Base-by-base conservation (phyloP, 768 basidiomycete genomes). In the Udeniomyces megalosporus region DNA sequence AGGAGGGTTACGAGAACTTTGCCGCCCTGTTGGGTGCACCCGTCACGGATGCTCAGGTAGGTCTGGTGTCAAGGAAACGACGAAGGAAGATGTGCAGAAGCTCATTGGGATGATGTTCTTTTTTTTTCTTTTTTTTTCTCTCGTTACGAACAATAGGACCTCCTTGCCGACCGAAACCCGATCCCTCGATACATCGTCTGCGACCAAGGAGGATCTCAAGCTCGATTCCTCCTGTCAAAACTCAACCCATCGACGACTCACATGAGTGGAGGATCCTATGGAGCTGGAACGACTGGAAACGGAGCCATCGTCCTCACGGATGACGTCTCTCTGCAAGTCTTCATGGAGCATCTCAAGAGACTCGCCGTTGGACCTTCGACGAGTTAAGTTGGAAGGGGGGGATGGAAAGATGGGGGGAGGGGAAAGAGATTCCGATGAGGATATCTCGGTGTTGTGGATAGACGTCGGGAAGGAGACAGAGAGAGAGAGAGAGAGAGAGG, bases 1-100 rank as follows among this genome's bases (percentile, higher is more conserved):
- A 96, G 75, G 92, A 96, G 72, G 92, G 90, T 38, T 95, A 97
- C 70, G 95, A 97, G 75, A 97, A 99, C 75, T 87, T 99, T 76
- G 92, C 91, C 70, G 90, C 93, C 71, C 77, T 97, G 50, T 79
- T 97, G 17, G 86, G 89, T 70, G 75, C 81, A 2, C 95, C 95
- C 4, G 81, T 86, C 44, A 80, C 78, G 22, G 95, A 97, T 74
- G 95, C 95, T 34, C 88, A 88, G 77, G 85, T 86, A 68, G 47
- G 76, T 31, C n/a, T 1, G 26, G 20, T 32, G n/a, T n/a, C n/a
- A n/a, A n/a, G n/a, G n/a, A n/a, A n/a, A n/a, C n/a, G n/a, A n/a
- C n/a, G n/a, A n/a, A n/a, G n/a, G n/a, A n/a, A n/a, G n/a, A n/a
- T n/a, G 55, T 22, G 32, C 14, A n/a, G 53, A 20, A 44, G 38